Base-by-base conservation (phyloP, 1,284 basidiomycete genomes). In the Tilletia caries region DNA sequence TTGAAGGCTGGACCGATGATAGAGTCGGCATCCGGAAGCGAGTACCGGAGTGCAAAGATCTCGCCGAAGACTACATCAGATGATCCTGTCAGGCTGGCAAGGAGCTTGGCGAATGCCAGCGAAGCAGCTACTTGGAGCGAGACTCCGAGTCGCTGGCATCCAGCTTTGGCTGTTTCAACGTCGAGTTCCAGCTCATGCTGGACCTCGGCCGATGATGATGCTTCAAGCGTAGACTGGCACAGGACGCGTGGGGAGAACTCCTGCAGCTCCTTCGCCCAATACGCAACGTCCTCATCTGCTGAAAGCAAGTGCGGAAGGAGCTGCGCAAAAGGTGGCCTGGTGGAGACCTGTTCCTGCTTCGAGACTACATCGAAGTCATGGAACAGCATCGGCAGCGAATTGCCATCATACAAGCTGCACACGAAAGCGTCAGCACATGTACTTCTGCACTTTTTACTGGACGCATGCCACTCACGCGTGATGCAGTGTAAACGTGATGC, bases 1-100 rank as follows among this genome's bases (percentile, higher is more conserved):
- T 82, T 82, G 70, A 82, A 75, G 1, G 77, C 75, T 0, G 80
- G 79, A 6, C 79, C 79, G 20, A 82, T 69, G 37, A 76, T 71
- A 3, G 71, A 73, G 29, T 76, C 73, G 0, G 74, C 78, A n/a
- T 74, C 75, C 0, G 70, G 72, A 37, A 75, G 62, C 6, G 74
- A 70, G 52, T 76, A 74, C 15, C 80, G 66, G 23, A 82, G 67
- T 12, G 75, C 74, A 20, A 81, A 71, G 8, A 82, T 73, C 70
- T 81, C 78, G 0, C 79, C 80, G 67, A 82, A 78, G 68, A 79
- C 76, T 2, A 82, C 73, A 58, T 81, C 76, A 1, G 72, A 54
- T 0, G 70, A 66, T 2, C 54, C 64, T 13, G 70, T 74, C 46
- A 74, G 71, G 25, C 73, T 27, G 8, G 76, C 74, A 12, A 81